Base-by-base conservation (phyloP, 208 protist genomes). In the Acanthamoeba triangularis region DNA sequence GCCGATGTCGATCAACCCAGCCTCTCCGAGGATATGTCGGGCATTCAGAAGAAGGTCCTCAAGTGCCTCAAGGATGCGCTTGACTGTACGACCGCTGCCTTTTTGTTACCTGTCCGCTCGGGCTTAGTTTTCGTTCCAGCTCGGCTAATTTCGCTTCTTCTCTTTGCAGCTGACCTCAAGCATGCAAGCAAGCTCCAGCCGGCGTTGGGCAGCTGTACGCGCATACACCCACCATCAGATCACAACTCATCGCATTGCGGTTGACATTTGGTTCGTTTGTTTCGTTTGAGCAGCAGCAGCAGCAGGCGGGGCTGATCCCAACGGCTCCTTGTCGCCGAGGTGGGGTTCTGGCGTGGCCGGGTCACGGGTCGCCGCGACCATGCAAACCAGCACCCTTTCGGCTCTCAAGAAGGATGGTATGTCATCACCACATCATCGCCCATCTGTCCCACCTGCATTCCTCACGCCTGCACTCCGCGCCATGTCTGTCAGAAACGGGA, bases 1-100 rank as follows among this genome's bases (percentile, higher is more conserved):
- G 28, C 35, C 69, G 69, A 78, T n/a, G 30, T 78, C 35, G 35
- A 78, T n/a, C 69, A 25, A 5, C 8, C 20, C 13, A 23, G 33
- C 10, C 30, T 78, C n/a, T 78, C 69, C 33, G 69, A 78, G 11
- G 30, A 78, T n/a, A 11, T 78, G 33, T 47, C 28, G 3, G n/a
- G 18, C 11, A 78, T 37, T 37, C 69, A 78, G 35, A 78, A 78
- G 69, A 78, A 78, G 69, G n/a, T 37, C 69, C 28, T 78, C 33
- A 78, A 78, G 69, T 33, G 11, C 69, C 69, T 78, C 69, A 78
- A 78, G 69, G 69, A 78, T n/a, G 69, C 69, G 11, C 69, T 78
- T 16, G 69, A 78, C 69, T 78, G 69, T 78, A 78, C n/a, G 35
- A 4, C 16, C 20, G 5, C 63, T 35, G 16, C 23, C 59, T 63